Percentiles rank a stretch among this genome's conserved stretches.
These are phyloP conservation scores for Friedmanniomyces simplex DNA, from an alignment of 495 filamentous ascomycete genomes.

Conservation along the genomic window DNA sequence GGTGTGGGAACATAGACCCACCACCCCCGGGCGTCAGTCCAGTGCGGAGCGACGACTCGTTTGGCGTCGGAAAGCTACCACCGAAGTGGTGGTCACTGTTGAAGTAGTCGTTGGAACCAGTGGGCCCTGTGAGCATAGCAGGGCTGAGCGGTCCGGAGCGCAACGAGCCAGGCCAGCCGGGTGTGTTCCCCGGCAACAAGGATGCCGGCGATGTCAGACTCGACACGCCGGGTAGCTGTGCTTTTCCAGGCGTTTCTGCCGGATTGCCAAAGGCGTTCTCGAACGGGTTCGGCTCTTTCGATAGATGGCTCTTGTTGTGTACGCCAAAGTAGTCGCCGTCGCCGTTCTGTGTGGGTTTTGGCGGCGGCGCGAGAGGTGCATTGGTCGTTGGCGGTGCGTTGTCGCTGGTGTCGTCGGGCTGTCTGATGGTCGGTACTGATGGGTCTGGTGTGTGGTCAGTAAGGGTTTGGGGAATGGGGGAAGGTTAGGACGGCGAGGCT, in stretches of 20 bases:
- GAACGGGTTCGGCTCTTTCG: slow-evolving; percentile 89
- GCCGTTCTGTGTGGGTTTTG: slow-evolving; percentile 50
- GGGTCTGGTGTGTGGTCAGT: slow-evolving; percentile 8
- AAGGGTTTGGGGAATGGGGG: not conserved
- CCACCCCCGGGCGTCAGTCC: slow-evolving; percentile 91
- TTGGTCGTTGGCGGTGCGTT: slow-evolving; percentile 31
- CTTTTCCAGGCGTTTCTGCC: slow-evolving; percentile 77
- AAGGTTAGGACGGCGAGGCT: not conserved
- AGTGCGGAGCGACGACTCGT: slow-evolving; percentile 88
- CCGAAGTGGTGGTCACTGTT: slow-evolving; percentile 59
- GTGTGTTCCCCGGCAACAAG: slow-evolving; percentile 53
- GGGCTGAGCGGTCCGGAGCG: slow-evolving; percentile 90
- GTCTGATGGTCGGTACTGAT: slow-evolving; percentile 13
- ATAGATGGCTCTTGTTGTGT: slow-evolving; percentile 46
- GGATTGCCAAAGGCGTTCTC: slow-evolving; percentile 75
- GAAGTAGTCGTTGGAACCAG: slow-evolving; percentile 61
- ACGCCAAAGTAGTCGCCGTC: slow-evolving; percentile 64
- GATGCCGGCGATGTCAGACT: slow-evolving; percentile 84
- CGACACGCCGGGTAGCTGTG: slow-evolving; percentile 81
- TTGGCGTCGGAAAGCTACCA: slow-evolving; percentile 84
- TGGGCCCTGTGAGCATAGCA: slow-evolving; percentile 89
- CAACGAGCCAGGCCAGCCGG: slow-evolving; percentile 74
- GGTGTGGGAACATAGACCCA: slow-evolving; percentile 93
- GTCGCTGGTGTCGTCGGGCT: slow-evolving; percentile 20
- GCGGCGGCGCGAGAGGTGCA: slow-evolving; percentile 65